Evolutionary conservation across 1,284 basidiomycete species (phyloP), one percentile per base, ranked within the genome.

Genomic region (Gymnopus androsaceus): DNA sequence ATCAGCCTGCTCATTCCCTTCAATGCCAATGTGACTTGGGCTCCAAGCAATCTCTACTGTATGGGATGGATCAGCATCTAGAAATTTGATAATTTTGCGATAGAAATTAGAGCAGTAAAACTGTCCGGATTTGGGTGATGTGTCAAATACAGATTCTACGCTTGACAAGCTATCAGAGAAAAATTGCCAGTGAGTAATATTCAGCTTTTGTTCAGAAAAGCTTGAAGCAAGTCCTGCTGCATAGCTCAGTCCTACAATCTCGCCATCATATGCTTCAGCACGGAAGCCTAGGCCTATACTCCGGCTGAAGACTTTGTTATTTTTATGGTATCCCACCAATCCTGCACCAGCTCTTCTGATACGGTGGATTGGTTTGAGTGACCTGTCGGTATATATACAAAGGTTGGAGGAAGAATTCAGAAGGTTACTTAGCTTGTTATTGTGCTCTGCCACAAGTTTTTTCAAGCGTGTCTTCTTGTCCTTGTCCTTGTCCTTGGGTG

Each of bases 1-100:
- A 56, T 72, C 70, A 9, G 67, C 70, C 2, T 58, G 40, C 36
- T 72, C 64, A 45, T 72, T 70, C 11, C 69, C 69, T 31, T 12
- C 7, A 19, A 72, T 65, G 12, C 59, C 64, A 12, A 47, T 50
- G 55, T 72, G 71, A 15, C 68, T 63, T 14, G 66, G 66, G 0
- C 61, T 61, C 68, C 69, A 72, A 12, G 59, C 42, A 14, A 71
- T 46, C 25, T 59, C 58, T 0, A 71, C 57, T 9, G 47, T 59
- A 38, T 49, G 36, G 6, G 48, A 27, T 3, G 47, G 40, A 51
- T 66, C 31, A 8, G 19, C 45, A 8, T 64, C 62, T 5, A 69
- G 64, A 51, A 65, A 63, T 9, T 45, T 33, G 9, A 44, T 41
- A 1, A 61, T 52, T 2, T 23, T 37, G 11, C 59, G 7, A 56